Evolutionary conservation across 306 rosid species (phyloP), one percentile per base, ranked within the genome.

Genomic region (Quercus rubra): DNA sequence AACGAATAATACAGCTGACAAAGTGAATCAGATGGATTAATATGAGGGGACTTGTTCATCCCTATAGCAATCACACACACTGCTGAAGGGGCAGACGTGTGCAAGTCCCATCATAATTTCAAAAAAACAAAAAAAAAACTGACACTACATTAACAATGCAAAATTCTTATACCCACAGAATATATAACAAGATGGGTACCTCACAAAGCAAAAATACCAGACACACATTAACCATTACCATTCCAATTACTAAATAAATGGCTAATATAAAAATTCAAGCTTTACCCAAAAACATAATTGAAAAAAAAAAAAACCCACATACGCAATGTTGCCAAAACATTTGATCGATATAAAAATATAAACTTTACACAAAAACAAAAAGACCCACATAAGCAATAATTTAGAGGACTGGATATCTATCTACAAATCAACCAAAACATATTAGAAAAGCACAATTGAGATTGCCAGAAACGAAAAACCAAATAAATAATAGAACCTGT

Each of bases 21-120:
- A 57, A 78, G 80, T 76, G 73, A 64, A 69, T 6, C 54, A 20
- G 57, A 35, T 41, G 71, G 62, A 58, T 13, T 15, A 27, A 49
- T 49, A 49, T 49, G 54, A 49, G 71, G 81, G 81, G 81, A 70
- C 81, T n/a, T 23, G 76, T 78, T 78, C 81, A 56, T 70, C 76
- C 81, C 76, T 18, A 41, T 1, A 71, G 77, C 77, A 70, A 41
- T 58, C 31, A 18, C 21, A 52, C 46, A 49, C 27, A 64, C 73
- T 38, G 70, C 70, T 55, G 25, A 28, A 55, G 74, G 69, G 38
- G 75, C 75, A 77, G 38, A 69, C 67, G 27, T 64, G 43, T 64
- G 12, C 0, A 23, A 51, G 73, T 49, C 54, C 54, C 54, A 11
- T 41, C 46, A 8, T 8, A 41, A 41, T 41, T 8, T 41, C 46